A percentile compares a stretch with the other conserved stretches of the same genome.
Conservation (phyloP, 2,329 filamentous ascomycete species). For the Nemania sp. region DNA sequence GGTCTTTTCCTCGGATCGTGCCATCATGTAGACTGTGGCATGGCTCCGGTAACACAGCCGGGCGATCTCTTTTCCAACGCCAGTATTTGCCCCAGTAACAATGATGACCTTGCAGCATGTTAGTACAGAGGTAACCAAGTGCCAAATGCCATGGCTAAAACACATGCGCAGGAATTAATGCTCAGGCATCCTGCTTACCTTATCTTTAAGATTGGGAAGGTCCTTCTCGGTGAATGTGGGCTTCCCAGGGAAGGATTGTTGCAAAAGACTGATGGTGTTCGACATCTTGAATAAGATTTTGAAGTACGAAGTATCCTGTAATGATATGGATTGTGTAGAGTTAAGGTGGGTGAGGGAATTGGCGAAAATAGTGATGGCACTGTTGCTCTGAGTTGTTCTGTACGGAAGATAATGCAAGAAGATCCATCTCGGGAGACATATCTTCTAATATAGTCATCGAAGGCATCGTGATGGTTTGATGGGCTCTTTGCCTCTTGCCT, state of each 20-base stretch:
- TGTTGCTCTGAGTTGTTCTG: not conserved
- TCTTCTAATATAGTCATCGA: not conserved
- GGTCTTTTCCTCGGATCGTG: constrained; percentile 17
- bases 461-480: not conserved
- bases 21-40: constrained; percentile 20
- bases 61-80: constrained; percentile 21
- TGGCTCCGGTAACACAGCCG: constrained; percentile 19
- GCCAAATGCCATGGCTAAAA: not conserved
- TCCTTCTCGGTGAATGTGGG: constrained; percentile 9
- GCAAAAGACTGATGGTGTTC: constrained; percentile 1
- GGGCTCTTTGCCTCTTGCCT: not conserved
- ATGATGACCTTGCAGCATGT: constrained; percentile 4
- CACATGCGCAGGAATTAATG: not conserved
- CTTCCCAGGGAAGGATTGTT: constrained; percentile 12
- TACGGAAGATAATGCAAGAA: not conserved
- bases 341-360: not conserved
- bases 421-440: not conserved
- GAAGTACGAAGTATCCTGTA: not conserved
- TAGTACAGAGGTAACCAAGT: not conserved
- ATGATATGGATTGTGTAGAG: not conserved
- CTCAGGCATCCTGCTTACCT: not conserved
- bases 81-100: constrained; percentile 21
- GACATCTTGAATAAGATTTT: not conserved
- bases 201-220: not conserved
- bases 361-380: not conserved